Percentiles rank a stretch among this genome's conserved stretches.
Evolutionary conservation across 2,329 filamentous ascomycete species (phyloP).

Genomic region (Allantophomopsis lycopodina): DNA sequence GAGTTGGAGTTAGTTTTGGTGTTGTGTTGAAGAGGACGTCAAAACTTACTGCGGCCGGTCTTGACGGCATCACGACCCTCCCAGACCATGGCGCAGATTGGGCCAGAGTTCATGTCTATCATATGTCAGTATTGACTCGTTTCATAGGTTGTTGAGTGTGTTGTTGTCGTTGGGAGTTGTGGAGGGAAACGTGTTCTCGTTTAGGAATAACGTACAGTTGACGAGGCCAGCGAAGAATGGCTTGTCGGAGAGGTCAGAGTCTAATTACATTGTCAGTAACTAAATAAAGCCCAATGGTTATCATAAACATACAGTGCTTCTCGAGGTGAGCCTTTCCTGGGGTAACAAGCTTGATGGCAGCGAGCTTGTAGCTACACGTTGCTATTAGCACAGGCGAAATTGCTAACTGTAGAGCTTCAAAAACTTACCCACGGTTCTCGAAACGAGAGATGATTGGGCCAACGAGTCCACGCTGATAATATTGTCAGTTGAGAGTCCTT

Average conservation of each 20-base stretch:
- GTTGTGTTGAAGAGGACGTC: constrained; percentile 6
- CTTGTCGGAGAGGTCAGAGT: constrained; percentile 84
- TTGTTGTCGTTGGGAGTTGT: not conserved
- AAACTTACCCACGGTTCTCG: constrained; percentile 76
- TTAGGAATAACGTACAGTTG: constrained; percentile 49
- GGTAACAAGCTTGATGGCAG: constrained; percentile 86
- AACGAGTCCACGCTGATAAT: constrained; percentile 75
- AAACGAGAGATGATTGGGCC: constrained; percentile 97
- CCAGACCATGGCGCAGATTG: constrained; percentile 99
- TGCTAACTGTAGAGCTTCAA: constrained; percentile 1
- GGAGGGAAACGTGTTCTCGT: too few species aligned
- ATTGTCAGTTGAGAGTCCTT: not conserved
- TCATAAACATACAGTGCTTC: constrained; percentile 61
- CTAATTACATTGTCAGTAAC: constrained; percentile 22
- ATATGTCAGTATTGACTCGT: constrained; percentile 12
- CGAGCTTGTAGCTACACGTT: constrained; percentile 77
- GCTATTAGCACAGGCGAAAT: not conserved
- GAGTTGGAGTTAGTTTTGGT: constrained; percentile 5
- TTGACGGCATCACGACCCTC: constrained; percentile 98
- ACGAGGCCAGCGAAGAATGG: constrained; percentile 94
- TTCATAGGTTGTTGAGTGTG: constrained; percentile 1
- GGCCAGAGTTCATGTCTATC: constrained; percentile 89
- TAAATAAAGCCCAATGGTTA: not conserved
- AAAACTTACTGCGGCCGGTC: constrained; percentile 72
- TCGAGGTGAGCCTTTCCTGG: constrained; percentile 92